Evolutionary conservation across 108 stramenopile species (phyloP), one percentile per base, ranked within the genome.

Genomic region (Pseudonitzschia multistriata): DNA sequence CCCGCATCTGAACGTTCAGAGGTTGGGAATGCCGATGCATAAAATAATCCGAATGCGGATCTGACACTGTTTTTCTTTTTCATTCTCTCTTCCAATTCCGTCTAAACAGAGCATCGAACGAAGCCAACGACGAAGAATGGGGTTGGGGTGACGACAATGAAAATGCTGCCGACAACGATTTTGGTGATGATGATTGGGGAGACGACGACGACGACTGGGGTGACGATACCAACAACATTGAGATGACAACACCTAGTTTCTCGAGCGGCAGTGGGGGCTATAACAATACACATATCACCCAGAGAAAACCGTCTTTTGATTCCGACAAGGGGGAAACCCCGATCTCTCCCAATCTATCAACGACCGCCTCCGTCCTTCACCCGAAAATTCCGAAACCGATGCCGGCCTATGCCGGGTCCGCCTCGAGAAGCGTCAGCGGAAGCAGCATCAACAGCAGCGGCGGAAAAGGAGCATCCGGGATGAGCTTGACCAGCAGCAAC

Each of bases 161-260:
- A 54, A 56, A 36, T 24, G 19, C 30, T 35, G 24, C n/a, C 25
- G 3, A 30, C 27, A 27, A 40, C 34, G 53, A 34, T 33, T 70
- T 67, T 0, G 73, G 63, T n/a, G 79, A 76, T 65, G 80, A 69
- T 47, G 68, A 81, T 57, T 85, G 80, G 84, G 81, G 66, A 37
- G 81, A 85, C 55, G 55, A 53, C 49, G 85, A 85, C 61, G 82
- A 42, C 35, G 81, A 86, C 71, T 61, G 82, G 47, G 78, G 82
- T 67, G 85, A 86, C 25, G 55, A 33, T 11, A 49, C 11, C 15
- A 49, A 49, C 15, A 28, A 57, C 55, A 57, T 57, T 17, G 55
- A 57, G 30, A 25, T 57, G 55, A 57, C 55, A 29, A 57, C 55
- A 13, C 55, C 55, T 8, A 14, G 13, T 17, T 49, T 49, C 19